These are phyloP conservation scores for Sporisorium sorghi DNA, from an alignment of 1,284 basidiomycete species.

Conservation along the genomic window DNA sequence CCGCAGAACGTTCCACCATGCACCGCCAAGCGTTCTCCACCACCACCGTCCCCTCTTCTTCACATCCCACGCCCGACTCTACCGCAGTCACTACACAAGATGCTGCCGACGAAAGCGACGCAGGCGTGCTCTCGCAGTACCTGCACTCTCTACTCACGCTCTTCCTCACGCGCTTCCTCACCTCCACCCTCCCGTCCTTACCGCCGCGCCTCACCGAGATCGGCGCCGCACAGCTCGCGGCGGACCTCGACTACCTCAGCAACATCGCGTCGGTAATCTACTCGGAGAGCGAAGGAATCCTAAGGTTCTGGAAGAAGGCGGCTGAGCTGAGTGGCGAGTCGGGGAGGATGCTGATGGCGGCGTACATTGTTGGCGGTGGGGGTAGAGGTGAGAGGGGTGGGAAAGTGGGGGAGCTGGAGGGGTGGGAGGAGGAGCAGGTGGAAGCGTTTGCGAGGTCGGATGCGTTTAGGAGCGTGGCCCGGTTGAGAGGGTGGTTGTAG, in stretches of 20 bases:
- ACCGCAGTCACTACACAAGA: constrained; percentile 59
- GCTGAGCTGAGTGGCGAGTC: constrained; percentile 20
- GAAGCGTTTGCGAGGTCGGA: constrained; percentile 17
- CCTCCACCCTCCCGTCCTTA: constrained; percentile 71
- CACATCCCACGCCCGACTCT: constrained; percentile 61
- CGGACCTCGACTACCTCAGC: constrained; percentile 86
- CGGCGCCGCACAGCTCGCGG: constrained; percentile 85
- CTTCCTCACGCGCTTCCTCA: constrained; percentile 73
- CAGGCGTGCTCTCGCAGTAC: constrained; percentile 77
- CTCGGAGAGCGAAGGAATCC: constrained; percentile 18
- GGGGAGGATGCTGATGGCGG: constrained; percentile 15
- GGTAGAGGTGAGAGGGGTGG: neutral
- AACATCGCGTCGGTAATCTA: constrained; percentile 88
- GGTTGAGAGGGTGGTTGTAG: constrained; percentile 37
- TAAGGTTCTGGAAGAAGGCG: constrained; percentile 33
- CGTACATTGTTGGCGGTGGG: constrained; percentile 15
- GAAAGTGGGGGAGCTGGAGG: constrained; percentile 12
- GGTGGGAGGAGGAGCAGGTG: constrained; percentile 14
- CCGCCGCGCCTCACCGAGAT: constrained; percentile 73
- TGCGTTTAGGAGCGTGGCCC: constrained; percentile 27
- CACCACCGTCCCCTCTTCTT: constrained; percentile 63
- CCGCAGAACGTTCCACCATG: constrained; percentile 28
- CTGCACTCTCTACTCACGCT: constrained; percentile 80
- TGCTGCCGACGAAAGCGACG: constrained; percentile 16
- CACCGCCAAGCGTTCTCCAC: constrained; percentile 42